Base-by-base conservation (phyloP, 2,329 filamentous ascomycete species). In the Stagonosporopsis cucurbitacearum region DNA sequence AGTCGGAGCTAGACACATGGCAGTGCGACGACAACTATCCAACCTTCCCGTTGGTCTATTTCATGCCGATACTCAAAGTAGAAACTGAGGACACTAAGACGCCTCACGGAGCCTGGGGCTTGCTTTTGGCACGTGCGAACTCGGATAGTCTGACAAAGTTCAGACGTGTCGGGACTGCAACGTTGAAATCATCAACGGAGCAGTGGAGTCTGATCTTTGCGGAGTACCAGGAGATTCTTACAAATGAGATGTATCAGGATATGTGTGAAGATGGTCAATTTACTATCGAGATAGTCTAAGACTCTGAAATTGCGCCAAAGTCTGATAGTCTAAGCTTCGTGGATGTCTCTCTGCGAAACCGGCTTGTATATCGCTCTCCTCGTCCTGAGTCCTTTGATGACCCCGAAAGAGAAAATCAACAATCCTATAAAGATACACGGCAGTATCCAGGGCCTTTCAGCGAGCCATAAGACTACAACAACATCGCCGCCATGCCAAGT, bases 401-500 rank as follows among this genome's bases (percentile, higher is more conserved):
- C 25, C 1, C 33, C 33, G 20, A 52, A 13, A 9, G 19, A 19
- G 3, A 52, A 11, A 12, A 17, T 20, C 0, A 28, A 11, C 20
- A 20, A 37, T 1, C 33, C 17, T 1, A 1, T 32, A 26, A 57
- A 5, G 20, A 63, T 32, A 35, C 35, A 33, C 5, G 46, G 17
- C 12, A 63, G 25, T 6, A 50, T 44, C 50, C 51, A 59, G 4
- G 56, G 62, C 2, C 50, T 28, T 11, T 57, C 56, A 12, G 59
- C 67, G 7, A 71, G 50, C 70, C 70, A 72, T 25, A 72, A 48
- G 4, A 72, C 57, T 6, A 67, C 57, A 19, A 60, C 62, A 19
- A 72, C 69, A 42, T 73, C 70, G 6, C 49, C 43, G 5, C 64
- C 69, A 46, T 73, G 68, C 70, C 70, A 73, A 20, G 70, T 70